A percentile compares a stretch with the other conserved stretches of the same genome.
phyloP scores from a whole-genome alignment of 2,329 filamentous ascomycete genomes.

The Ophiocordyceps australis region DNA sequence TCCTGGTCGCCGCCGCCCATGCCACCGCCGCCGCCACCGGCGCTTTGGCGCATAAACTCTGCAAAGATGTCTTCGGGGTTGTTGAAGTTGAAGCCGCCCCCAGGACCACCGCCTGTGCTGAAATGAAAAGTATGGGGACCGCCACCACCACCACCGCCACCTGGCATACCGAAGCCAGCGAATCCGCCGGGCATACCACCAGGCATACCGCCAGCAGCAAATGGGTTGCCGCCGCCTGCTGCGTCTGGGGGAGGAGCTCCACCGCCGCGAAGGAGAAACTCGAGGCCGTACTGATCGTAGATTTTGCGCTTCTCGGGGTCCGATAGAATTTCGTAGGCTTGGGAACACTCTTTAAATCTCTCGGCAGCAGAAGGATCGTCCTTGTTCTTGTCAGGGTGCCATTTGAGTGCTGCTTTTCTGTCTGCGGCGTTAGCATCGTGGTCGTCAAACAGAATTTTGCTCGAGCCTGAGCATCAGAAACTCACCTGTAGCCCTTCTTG shows the following conservation, averaged over 20 bases:
- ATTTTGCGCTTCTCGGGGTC: slow-evolving; percentile 93
- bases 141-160: slow-evolving; percentile 25
- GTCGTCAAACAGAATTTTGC: too few relatives aligned
- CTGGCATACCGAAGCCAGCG: slow-evolving; percentile 26
- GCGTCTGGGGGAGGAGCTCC: slow-evolving; percentile 44
- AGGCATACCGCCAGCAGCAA: slow-evolving; percentile 37
- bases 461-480: too few relatives aligned
- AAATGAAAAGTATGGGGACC: slow-evolving; percentile 45
- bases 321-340: slow-evolving; percentile 94
- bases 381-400: slow-evolving; percentile 96
- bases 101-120: slow-evolving; percentile 31
- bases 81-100: slow-evolving; percentile 61
- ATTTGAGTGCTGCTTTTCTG: slow-evolving; percentile 78
- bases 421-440: too few relatives aligned
- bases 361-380: slow-evolving; percentile 70
- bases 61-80: slow-evolving; percentile 72
- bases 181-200: slow-evolving; percentile 34
- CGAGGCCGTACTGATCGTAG: slow-evolving; percentile 88
- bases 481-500: slow-evolving; percentile 85
- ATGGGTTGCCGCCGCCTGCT: slow-evolving; percentile 36
- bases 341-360: slow-evolving; percentile 95
- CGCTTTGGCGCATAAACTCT: slow-evolving; percentile 52
- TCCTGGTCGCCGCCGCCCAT: slow-evolving; percentile 9
- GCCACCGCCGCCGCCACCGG: slow-evolving; percentile 14
- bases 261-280: slow-evolving; percentile 75